A percentile compares a stretch with the other conserved stretches of the same genome.
Evolutionary conservation across 2,329 filamentous ascomycete genomes (phyloP).

Genomic region (Zasmidium angulare): DNA sequence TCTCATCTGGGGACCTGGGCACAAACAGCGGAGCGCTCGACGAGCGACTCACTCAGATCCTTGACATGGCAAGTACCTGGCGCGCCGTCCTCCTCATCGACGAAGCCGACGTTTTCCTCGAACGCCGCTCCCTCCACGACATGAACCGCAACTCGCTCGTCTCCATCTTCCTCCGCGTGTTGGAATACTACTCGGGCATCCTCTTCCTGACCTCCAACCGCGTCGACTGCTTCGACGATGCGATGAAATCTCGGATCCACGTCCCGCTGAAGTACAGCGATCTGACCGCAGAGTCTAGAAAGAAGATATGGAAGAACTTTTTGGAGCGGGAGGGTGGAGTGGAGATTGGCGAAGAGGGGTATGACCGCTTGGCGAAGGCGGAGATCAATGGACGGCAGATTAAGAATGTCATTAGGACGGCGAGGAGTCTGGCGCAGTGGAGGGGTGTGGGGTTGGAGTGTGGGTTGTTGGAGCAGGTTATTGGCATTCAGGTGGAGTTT

Average conservation of each 20-base stretch:
- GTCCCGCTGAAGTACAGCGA: slow-evolving; percentile 31
- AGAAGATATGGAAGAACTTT: slow-evolving; percentile 30
- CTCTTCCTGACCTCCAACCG: slow-evolving; percentile 41
- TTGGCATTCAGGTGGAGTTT: slow-evolving; percentile 29
- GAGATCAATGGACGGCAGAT: slow-evolving; percentile 33
- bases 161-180: slow-evolving; percentile 49
- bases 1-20: slow-evolving; percentile 30
- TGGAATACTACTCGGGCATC: slow-evolving; percentile 42
- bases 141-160: slow-evolving; percentile 82
- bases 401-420: slow-evolving; percentile 32
- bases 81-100: slow-evolving; percentile 83
- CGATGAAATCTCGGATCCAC: slow-evolving; percentile 41
- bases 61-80: slow-evolving; percentile 83
- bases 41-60: slow-evolving; percentile 48
- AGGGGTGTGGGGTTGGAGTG: slow-evolving; percentile 23
- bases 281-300: slow-evolving; percentile 22
- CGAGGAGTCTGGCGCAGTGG: slow-evolving; percentile 28
- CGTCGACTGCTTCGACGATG: slow-evolving; percentile 36
- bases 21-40: slow-evolving; percentile 51
- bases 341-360: slow-evolving; percentile 20
- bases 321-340: slow-evolving; percentile 14
- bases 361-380: slow-evolving; percentile 21
- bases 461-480: slow-evolving; percentile 28
- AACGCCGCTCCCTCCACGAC: slow-evolving; percentile 77
- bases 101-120: slow-evolving; percentile 80